Evolutionary conservation across 306 rosid genomes (phyloP), one percentile per base, ranked within the genome.

Genomic region (Medicago arabica): DNA sequence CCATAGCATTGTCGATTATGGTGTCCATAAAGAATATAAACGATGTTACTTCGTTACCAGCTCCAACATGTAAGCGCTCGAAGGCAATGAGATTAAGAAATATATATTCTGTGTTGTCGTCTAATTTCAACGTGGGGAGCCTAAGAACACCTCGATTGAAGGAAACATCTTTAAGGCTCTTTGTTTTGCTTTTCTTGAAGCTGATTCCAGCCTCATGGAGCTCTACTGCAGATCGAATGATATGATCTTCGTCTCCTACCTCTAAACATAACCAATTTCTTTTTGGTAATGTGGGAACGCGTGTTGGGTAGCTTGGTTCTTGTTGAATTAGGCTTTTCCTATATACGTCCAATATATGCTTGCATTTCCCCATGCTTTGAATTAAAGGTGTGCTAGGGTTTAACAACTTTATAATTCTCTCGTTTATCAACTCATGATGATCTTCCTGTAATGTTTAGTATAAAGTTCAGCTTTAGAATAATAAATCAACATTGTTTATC

Each of bases 51-150:
- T 83, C 78, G 3, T 80, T 78, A 4, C 87, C 88, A 0, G 82
- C 87, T 12, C 78, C 82, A 0, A 57, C 71, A 2, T 85, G 89
- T 13, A 85, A 64, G 1, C 91, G 77, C 78, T 87, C 89, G 34
- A 82, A 85, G 0, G 88, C 91, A 10, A 85, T 43, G 5, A 89
- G 77, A 74, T 89, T 87, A 4, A 83, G 31, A 62, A 87, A 66
- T 41, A 19, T 69, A 3, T 85, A 49, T 47, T 82, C 85, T 0
- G 77, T 85, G 4, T 63, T 3, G 16, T 85, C 88, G n/a, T 89
- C 91, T 2, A 89, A 51, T 0, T 72, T 6, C 1, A 85, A 3
- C 0, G n/a, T 10, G 0, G 90, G 89, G 14, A 87, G 84, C 39
- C 60, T 16, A 0, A 85, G 73, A 8, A 70, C 49, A 2, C 89